Conservation (phyloP, 805 yeast genomes). For the Metschnikowia cubensis region DNA sequence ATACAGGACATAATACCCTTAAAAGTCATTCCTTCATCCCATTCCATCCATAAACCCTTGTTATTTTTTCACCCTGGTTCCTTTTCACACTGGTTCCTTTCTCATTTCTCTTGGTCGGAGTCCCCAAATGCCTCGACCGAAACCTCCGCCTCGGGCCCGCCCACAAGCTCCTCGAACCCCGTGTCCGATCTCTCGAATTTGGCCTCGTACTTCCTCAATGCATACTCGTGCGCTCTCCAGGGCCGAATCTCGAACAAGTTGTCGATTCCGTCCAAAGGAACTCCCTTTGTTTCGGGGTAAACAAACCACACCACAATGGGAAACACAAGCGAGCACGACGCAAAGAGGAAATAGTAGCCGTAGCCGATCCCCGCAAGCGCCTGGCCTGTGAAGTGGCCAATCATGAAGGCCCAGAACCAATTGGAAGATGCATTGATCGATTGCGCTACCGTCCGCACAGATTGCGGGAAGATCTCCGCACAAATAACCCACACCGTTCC, state of each 20-base stretch:
- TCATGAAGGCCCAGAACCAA: constrained; percentile 50
- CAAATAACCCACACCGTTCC: constrained; percentile 48
- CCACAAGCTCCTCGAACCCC: constrained; percentile 1
- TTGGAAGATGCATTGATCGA: constrained; percentile 43
- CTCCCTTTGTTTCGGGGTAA: constrained; percentile 38
- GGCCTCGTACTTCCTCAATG: constrained; percentile 20
- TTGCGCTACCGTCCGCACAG: constrained; percentile 40
- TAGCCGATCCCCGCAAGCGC: constrained; percentile 42
- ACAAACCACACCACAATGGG: constrained; percentile 28
- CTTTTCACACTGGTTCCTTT: no score
- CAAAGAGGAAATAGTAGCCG: constrained; percentile 45
- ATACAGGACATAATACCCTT: no score
- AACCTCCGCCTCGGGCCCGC: constrained; percentile 1
- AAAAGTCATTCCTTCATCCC: no score
- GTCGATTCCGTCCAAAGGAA: constrained; percentile 34
- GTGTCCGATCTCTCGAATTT: constrained; percentile 13
- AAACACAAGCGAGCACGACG: constrained; percentile 25
- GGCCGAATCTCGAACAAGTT: constrained; percentile 32
- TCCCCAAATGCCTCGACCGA: background rate
- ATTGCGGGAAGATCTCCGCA: constrained; percentile 44
- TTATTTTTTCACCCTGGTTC: no score
- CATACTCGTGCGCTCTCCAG: constrained; percentile 29
- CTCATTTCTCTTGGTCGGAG: background rate
- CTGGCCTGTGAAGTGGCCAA: constrained; percentile 44
- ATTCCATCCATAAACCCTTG: no score